Percentiles rank a stretch among this genome's conserved stretches.
phyloP scores from a whole-genome alignment of 1,284 basidiomycete species.

The Trichosporon sp. region DNA sequence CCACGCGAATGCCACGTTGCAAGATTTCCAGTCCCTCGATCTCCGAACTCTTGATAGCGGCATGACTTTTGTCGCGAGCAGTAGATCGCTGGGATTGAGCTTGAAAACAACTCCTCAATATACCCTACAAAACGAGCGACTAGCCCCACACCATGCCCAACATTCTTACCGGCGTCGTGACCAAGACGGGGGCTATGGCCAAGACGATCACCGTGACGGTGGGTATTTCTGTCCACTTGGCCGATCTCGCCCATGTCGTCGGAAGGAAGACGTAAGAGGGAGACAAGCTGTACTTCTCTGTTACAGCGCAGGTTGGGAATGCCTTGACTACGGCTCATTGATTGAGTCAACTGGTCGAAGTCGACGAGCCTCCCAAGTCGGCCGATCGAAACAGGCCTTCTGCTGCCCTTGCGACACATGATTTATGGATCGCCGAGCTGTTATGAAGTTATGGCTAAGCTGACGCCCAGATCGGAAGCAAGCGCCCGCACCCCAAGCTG shows the following conservation, averaged over 20 bases:
- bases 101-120: background rate
- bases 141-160: slow-evolving; percentile 27
- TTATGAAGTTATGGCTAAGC: background rate
- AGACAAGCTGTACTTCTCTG: too few species aligned
- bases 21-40: background rate
- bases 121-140: background rate
- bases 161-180: slow-evolving; percentile 33
- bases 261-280: too few species aligned
- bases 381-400: too few species aligned
- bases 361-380: too few species aligned
- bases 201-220: slow-evolving; percentile 43
- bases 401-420: too few species aligned
- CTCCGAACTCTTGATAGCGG: background rate
- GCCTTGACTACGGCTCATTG: too few species aligned
- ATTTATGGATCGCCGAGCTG: too few species aligned
- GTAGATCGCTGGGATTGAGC: too few species aligned
- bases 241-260: too few species aligned
- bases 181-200: slow-evolving; percentile 37
- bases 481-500: slow-evolving; percentile 27
- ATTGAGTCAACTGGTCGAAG: too few species aligned
- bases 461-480: slow-evolving; percentile 22
- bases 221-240: background rate
- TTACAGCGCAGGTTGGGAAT: too few species aligned
- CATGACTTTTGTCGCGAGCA: background rate
- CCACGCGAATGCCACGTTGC: background rate